Evolutionary conservation across 805 yeast species (phyloP).

Genomic region (Wickerhamomyces canadensis): DNA sequence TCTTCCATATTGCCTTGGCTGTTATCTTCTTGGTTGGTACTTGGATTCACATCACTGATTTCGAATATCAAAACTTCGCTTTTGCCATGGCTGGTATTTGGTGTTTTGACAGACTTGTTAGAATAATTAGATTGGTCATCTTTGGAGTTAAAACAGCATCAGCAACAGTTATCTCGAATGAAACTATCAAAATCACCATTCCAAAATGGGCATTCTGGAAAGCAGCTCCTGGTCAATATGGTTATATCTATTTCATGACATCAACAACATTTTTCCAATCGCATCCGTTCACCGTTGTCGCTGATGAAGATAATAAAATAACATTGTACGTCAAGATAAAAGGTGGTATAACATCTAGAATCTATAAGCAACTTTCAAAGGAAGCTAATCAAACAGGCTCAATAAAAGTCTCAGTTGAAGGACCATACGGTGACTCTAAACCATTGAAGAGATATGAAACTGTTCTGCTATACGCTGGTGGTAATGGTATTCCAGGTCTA

Average conservation of each 20-base stretch:
- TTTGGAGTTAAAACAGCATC: conserved; percentile 22
- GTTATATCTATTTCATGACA: conserved; percentile 51
- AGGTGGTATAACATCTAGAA: conserved; percentile 40
- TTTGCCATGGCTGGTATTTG: conserved; percentile 33
- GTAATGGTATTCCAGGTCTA: conserved; percentile 43
- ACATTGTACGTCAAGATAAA: conserved; percentile 45
- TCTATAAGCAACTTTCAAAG: conserved; percentile 24
- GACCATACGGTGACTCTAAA: conserved; percentile 49
- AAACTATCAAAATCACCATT: conserved; percentile 35
- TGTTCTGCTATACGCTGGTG: conserved; percentile 42
- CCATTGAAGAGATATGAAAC: conserved; percentile 33
- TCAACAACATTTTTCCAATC: conserved; percentile 57
- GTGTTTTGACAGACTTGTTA: conserved; percentile 44
- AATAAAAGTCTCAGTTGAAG: conserved; percentile 46
- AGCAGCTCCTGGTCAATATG: conserved; percentile 49
- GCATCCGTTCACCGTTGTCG: conserved; percentile 64
- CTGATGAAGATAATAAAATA: conserved; percentile 33
- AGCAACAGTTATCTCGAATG: conserved; percentile 29
- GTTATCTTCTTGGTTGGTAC: conserved; percentile 44
- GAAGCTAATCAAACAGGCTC: conserved; percentile 18
- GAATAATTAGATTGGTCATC: conserved; percentile 25
- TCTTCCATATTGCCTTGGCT: conserved; percentile 52
- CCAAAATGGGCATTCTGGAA: conserved; percentile 42
- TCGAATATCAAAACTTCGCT: conserved; percentile 45
- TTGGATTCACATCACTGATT: conserved; percentile 51